Percentiles rank a stretch among this genome's conserved stretches.
These are phyloP conservation scores for Alloteropsis semialata DNA, from an alignment of 176 grass and related monocot species.

Conservation along the genomic window DNA sequence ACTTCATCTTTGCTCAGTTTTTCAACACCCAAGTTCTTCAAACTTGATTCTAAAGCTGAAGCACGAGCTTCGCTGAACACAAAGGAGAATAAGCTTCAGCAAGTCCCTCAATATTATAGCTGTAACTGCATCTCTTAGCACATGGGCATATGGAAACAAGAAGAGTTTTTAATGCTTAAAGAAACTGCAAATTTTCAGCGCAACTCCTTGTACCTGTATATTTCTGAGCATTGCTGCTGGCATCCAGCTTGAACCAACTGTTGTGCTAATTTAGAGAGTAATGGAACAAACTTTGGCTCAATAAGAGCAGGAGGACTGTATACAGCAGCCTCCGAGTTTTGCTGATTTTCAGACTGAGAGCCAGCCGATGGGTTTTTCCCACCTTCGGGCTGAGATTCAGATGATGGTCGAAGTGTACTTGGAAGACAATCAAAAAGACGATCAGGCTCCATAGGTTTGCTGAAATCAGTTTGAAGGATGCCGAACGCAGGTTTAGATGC, in stretches of 20 bases:
- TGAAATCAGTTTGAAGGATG: slow-evolving; percentile 24
- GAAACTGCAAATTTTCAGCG: not conserved
- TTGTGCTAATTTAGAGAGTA: slow-evolving; percentile 85
- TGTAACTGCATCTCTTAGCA: slow-evolving; percentile 6
- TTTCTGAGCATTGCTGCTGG: slow-evolving; percentile 75
- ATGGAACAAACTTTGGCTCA: slow-evolving; percentile 74
- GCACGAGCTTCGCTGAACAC: slow-evolving; percentile 72
- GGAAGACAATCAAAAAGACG: slow-evolving; percentile 92
- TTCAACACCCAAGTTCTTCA: slow-evolving; percentile 92
- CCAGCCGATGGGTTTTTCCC: slow-evolving; percentile 44
- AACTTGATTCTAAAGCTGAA: slow-evolving; percentile 79
- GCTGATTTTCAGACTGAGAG: slow-evolving; percentile 38
- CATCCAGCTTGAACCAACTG: slow-evolving; percentile 88
- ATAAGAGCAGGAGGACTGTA: slow-evolving; percentile 89
- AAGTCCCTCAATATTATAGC: not conserved
- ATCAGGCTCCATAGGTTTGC: slow-evolving; percentile 93
- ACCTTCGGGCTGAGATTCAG: slow-evolving; percentile 63
- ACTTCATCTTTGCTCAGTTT: slow-evolving; percentile 98
- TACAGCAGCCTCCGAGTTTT: slow-evolving; percentile 52
- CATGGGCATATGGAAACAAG: not conserved
- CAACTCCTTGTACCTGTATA: slow-evolving; percentile 64
- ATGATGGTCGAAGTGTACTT: slow-evolving; percentile 67
- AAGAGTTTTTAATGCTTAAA: not conserved
- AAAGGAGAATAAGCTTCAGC: slow-evolving; percentile 25
- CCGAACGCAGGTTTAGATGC: slow-evolving; percentile 8